Evolutionary conservation across 1,139 yeast species (phyloP), one percentile per base, ranked within the genome.

Genomic region (Yamadazyma sp.): DNA sequence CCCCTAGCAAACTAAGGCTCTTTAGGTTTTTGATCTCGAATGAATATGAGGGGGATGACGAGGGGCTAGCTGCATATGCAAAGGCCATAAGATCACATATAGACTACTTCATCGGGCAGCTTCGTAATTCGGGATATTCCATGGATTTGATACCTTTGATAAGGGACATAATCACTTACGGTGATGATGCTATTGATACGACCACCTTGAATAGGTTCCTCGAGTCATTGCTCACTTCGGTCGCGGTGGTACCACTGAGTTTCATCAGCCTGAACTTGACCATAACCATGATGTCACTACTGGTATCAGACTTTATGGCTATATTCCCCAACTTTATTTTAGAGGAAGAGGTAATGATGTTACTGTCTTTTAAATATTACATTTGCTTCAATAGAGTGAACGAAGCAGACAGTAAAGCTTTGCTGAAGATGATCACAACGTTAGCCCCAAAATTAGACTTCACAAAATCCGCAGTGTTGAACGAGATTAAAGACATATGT

Each of bases 301-400:
- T 18, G 8, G 33, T 31, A 7, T 14, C 22, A 3, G 36, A 28
- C 14, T 39, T 43, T 15, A 23, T 12, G 4, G 24, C 28, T 5
- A 22, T 41, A 15, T 42, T 45, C 31, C 16, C 16, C 5, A 14
- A 22, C 2, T 22, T 28, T 10, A 7, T 26, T 6, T 20, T n/a
- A 12, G 7, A 26, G 5, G 11, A 9, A 12, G 9, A n/a, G 1
- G 24, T 25, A 31, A 20, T 35, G 1, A 25, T 36, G 16, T 31
- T 41, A 7, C 31, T 32, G 15, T 39, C 43, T 17, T 36, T 43
- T 17, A 48, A 49, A 34, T 47, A 41, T 37, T 54, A 51, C 39
- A 30, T 55, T 15, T 48, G 53, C 23, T 54, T 53, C 38, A 55
- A 51, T 31, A 33, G 16, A 8, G 4, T 25, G 11, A 31, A 25